Evolutionary conservation across 352 stramenopile genomes (phyloP), one percentile per base, ranked within the genome.

Genomic region (Phytopythium ostracodes): DNA sequence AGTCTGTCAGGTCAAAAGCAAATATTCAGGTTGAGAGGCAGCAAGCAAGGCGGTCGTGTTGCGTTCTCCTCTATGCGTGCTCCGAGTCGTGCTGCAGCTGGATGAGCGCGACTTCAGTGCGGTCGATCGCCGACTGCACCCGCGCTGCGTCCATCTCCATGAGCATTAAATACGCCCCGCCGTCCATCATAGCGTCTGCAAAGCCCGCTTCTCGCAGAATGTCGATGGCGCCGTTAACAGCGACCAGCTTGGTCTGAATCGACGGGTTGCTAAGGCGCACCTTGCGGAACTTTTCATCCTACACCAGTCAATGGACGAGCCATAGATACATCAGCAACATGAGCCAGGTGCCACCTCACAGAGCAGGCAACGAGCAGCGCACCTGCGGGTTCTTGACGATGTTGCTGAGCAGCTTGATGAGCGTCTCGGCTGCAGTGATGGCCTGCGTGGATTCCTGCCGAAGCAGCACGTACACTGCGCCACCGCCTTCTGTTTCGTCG

Each of bases 261-360:
- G 61, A 55, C 1, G 76, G 67, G 47, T 89, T 91, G 25, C 72
- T 76, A 14, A 91, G 60, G 17, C 82, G 77, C 59, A 89, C 71
- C 50, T 79, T 84, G 31, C 82, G 82, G 60, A 87, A 91, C 44
- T 91, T 89, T 22, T 88, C 79, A 42, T 91, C 79, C 78, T 89
- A 55, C 20, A n/a, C 33, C 36, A 46, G 10, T 2, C n/a, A 47
- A 27, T 33, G 38, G 10, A n/a, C 29, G 29, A 4, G 7, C 22
- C 38, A 18, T 3, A 57, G 20, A 44, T 3, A 57, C 24, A 44
- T 17, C 5, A 57, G 33, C 10, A 14, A 38, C 10, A 14, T 14
- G 33, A 38, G 2, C 3, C 33, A 57, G 14, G 6, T 1, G 33
- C n/a, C n/a, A n/a, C 12, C 27, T 4, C 33, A 14, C 10, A 4